Evolutionary conservation across 192 early-diverging fungal genomes (phyloP), one percentile per base, ranked within the genome.

Genomic region (Coemansia sp.): DNA sequence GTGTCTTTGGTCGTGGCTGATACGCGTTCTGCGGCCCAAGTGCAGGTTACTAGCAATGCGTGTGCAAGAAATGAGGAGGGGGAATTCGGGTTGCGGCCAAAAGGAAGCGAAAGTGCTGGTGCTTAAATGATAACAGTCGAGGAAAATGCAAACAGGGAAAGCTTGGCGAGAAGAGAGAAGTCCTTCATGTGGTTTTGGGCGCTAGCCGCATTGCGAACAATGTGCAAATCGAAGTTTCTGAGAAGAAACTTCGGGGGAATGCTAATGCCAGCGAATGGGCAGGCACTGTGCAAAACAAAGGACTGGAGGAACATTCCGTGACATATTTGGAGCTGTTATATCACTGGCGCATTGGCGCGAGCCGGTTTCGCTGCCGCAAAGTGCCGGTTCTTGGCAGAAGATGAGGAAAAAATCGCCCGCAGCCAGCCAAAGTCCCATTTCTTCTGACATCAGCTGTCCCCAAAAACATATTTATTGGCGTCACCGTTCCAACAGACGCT

Each of bases 141-240:
- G 22, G 25, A 25, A 44, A 25, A 40, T 25, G 28, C 18, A 40
- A 56, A 43, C 33, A n/a, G 24, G 40, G 27, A 49, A 22, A 14
- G 47, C 47, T 49, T 49, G 47, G 47, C 47, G 23, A 10, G 27
- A 12, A 11, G 18, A 49, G 7, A 25, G 47, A 49, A 22, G 6
- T 35, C n/a, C n/a, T n/a, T n/a, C n/a, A n/a, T n/a, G n/a, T n/a
- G n/a, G 35, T 10, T 38, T 35, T 38, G 35, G 35, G 11, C 35
- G n/a, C 12, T 16, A 38, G 35, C n/a, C 35, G 35, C 35, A 16
- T 10, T 16, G 35, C 3, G n/a, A 19, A 46, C 56, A 58, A 44
- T 38, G 35, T 10, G 22, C 45, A 35, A 32, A 5, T 47, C 35
- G 67, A 58, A 62, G 30, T 10, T 58, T 62, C 67, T 44, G 14